Evolutionary conservation across 371 early-diverging fungal species (phyloP), one percentile per base, ranked within the genome.

Genomic region (Actinomortierella ambigua): DNA sequence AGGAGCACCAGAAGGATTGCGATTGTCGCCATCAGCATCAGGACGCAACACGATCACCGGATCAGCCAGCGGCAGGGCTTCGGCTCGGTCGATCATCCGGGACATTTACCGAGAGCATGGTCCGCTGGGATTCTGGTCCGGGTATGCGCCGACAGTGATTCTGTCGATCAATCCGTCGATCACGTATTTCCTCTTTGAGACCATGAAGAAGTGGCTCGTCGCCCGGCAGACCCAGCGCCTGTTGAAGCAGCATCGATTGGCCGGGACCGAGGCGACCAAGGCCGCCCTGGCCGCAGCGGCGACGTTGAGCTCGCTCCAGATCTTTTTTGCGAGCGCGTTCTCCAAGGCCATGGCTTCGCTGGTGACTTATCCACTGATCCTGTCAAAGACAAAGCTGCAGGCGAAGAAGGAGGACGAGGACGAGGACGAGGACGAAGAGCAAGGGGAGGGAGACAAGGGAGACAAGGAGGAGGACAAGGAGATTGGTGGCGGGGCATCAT

Each of bases 101-200:
- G 77, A 79, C 8, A 80, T 84, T 46, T 80, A 80, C 47, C 53
- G 67, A 9, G 76, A 83, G 61, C 82, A 82, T 51, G 85, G 85
- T 0, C 65, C 83, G 23, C 63, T 73, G 2, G 86, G 85, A 0
- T 82, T 86, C 58, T 86, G 86, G 86, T 82, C 85, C 50, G 86
- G 86, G 2, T 86, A 86, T 54, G 82, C 84, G 18, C 85, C 86
- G 4, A 84, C 86, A 0, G 81, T 83, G 39, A 73, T 84, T 13
- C 67, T 86, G 24, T 83, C 83, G 9, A 78, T 82, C 46, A 86
- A 86, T 44, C 86, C 86, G 0, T 86, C 86, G 1, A 84, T 86
- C 64, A 86, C 86, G 34, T 86, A 86, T 43, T 86, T 86, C 57
- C 73, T 82, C 11, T 84, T 86, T 59, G 86, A 86, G 69, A 82